phyloP scores from a whole-genome alignment of 495 filamentous ascomycete genomes.

The Clavariopsis aquatica region DNA sequence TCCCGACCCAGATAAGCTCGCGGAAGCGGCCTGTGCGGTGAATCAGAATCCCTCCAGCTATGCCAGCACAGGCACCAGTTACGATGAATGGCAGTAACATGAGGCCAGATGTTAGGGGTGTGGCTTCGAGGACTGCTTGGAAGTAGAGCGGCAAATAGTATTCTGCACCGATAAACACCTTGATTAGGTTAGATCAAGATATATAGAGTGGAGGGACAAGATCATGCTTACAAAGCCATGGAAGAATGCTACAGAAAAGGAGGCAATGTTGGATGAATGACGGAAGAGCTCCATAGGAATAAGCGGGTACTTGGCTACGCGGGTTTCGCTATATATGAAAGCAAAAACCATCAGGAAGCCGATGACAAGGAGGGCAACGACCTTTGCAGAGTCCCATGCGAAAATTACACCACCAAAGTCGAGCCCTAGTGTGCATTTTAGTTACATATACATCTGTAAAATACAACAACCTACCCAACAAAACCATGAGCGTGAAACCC shows the following conservation, averaged over 20 bases:
- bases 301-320: conserved; percentile 43
- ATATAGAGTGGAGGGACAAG: neutral
- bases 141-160: conserved; percentile 64
- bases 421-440: conserved; percentile 38
- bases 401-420: conserved; percentile 46
- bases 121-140: conserved; percentile 54
- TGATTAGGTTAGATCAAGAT: neutral
- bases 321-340: conserved; percentile 44
- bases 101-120: conserved; percentile 56
- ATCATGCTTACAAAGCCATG: conserved; percentile 53
- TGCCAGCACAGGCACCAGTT: conserved; percentile 52
- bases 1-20: conserved; percentile 57
- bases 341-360: conserved; percentile 39
- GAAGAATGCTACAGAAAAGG: conserved; percentile 45
- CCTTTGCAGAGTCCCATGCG: conserved; percentile 44
- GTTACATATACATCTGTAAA: neutral
- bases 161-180: conserved; percentile 53
- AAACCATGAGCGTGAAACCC: conserved; percentile 42
- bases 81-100: conserved; percentile 57
- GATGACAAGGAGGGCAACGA: conserved; percentile 47
- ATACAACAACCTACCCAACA: conserved; percentile 9
- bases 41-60: conserved; percentile 56
- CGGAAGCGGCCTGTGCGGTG: conserved; percentile 62
- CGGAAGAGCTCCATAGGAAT: conserved; percentile 45
- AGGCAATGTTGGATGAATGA: conserved; percentile 43